Percentiles rank a stretch among this genome's conserved stretches.
Evolutionary conservation across 495 filamentous ascomycete genomes (phyloP).

Genomic region (Sordaria brevicollis): DNA sequence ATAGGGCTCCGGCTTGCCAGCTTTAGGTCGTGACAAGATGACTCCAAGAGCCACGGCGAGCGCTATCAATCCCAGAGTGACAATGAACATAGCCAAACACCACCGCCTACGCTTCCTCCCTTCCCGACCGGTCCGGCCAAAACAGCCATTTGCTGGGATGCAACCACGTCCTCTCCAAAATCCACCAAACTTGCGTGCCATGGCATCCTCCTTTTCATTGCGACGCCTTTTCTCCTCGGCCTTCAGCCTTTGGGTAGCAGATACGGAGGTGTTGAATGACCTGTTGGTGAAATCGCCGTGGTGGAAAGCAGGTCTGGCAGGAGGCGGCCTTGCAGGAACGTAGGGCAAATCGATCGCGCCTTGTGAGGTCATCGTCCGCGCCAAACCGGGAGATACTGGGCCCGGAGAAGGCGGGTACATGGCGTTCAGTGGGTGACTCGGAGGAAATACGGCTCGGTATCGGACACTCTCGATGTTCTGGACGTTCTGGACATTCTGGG

Average conservation of each 20-base stretch:
- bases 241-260: constrained; percentile 27
- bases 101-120: constrained; percentile 52
- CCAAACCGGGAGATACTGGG: constrained; percentile 28
- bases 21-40: constrained; percentile 42
- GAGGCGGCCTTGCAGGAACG: constrained; percentile 28
- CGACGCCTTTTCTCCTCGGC: constrained; percentile 42
- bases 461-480: constrained; percentile 12
- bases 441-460: constrained; percentile 31
- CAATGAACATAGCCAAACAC: constrained; percentile 43
- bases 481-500: neutral
- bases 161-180: constrained; percentile 53
- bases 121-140: constrained; percentile 51
- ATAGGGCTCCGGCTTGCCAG: constrained; percentile 21
- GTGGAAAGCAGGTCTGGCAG: neutral
- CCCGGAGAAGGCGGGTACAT: constrained; percentile 36
- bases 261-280: constrained; percentile 24
- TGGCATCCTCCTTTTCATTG: constrained; percentile 53
- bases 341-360: constrained; percentile 30
- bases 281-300: constrained; percentile 21
- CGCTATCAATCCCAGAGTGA: constrained; percentile 48
- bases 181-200: constrained; percentile 43
- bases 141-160: constrained; percentile 48
- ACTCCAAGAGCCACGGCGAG: constrained; percentile 50
- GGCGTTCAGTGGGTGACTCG: constrained; percentile 19
- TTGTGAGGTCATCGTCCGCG: constrained; percentile 37